Evolutionary conservation across 352 stramenopile species (phyloP).

Genomic region (Pythium brachiatum): DNA sequence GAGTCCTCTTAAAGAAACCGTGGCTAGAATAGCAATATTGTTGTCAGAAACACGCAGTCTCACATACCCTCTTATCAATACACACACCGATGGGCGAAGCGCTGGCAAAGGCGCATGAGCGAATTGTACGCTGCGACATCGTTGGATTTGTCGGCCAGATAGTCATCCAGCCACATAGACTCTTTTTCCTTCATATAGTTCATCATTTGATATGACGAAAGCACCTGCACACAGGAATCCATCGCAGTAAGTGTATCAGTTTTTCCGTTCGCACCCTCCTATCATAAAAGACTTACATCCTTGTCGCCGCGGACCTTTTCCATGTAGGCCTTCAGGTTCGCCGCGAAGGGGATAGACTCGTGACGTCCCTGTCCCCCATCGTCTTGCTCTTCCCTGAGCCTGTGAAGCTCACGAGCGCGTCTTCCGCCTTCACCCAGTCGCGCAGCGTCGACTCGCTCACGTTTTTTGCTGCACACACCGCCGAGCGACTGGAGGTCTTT

Average conservation of each 20-base stretch:
- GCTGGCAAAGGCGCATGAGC: slow-evolving; percentile 4
- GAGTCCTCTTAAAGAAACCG: background rate
- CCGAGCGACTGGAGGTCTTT: background rate
- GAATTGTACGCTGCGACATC: slow-evolving; percentile 7
- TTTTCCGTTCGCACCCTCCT: no score
- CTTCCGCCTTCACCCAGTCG: background rate
- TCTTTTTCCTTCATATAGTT: slow-evolving; percentile 9
- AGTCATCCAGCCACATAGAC: background rate
- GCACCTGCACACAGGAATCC: background rate
- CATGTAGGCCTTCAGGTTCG: background rate
- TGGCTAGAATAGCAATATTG: background rate
- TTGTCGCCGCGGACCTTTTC: background rate
- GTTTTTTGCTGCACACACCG: background rate
- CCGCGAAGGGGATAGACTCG: background rate
- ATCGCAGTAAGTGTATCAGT: background rate
- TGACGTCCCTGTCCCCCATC: background rate
- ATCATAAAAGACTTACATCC: background rate
- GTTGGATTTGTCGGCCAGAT: background rate
- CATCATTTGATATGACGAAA: slow-evolving; percentile 13
- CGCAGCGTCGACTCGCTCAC: background rate
- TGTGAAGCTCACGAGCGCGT: background rate
- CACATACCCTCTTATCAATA: background rate
- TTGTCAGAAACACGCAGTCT: background rate
- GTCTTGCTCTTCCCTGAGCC: background rate
- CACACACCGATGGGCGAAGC: slow-evolving; percentile 9